Evolutionary conservation across 495 filamentous ascomycete genomes (phyloP).

Genomic region (Trichodelitschia bisporula): DNA sequence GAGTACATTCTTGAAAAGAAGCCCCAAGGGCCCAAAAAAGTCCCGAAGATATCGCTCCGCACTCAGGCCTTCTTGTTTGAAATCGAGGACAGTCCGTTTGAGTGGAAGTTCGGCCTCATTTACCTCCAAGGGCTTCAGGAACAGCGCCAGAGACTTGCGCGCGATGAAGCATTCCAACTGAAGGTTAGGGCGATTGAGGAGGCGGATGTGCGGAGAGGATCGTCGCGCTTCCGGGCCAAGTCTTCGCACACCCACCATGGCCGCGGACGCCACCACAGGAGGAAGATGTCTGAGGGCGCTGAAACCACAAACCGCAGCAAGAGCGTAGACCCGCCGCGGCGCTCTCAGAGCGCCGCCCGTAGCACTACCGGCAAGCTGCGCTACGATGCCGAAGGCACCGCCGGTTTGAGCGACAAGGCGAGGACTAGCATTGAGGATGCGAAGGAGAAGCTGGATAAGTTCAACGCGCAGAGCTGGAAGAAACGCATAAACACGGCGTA

Average conservation of each 20-base stretch:
- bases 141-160: constrained; percentile 64
- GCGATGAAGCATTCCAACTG: constrained; percentile 69
- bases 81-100: constrained; percentile 87
- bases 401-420: constrained; percentile 38
- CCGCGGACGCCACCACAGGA: constrained; percentile 12
- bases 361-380: constrained; percentile 27
- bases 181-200: constrained; percentile 67
- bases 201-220: constrained; percentile 25
- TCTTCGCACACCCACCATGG: constrained; percentile 20
- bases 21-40: constrained; percentile 59
- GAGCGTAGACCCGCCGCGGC: constrained; percentile 6
- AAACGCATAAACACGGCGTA: constrained; percentile 61
- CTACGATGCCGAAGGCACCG: constrained; percentile 58
- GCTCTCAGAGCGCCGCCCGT: constrained; percentile 13
- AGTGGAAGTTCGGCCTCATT: constrained; percentile 86
- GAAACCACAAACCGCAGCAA: constrained; percentile 5
- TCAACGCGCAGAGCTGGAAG: constrained; percentile 85
- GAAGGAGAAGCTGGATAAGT: constrained; percentile 41
- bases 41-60: constrained; percentile 63
- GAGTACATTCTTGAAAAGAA: constrained; percentile 66
- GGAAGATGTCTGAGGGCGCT: constrained; percentile 1
- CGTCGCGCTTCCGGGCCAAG: constrained; percentile 26
- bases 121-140: constrained; percentile 74
- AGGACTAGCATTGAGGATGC: constrained; percentile 52
- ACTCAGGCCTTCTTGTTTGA: constrained; percentile 67